phyloP scores from a whole-genome alignment of 179 eudicot genomes.

The Silene coronaria region DNA sequence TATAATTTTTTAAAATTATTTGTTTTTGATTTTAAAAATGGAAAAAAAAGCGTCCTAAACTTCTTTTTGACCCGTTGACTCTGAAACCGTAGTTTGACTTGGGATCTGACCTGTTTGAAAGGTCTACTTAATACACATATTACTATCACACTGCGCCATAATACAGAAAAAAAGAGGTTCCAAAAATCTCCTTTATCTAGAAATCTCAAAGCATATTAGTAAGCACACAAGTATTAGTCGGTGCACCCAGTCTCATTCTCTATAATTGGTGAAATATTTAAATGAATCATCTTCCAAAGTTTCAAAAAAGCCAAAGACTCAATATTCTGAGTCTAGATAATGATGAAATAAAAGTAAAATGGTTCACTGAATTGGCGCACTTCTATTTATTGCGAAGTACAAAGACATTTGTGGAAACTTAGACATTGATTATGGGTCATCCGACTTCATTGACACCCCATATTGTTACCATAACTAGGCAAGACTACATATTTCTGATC shows the following conservation, averaged over 20 bases:
- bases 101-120: too few species aligned
- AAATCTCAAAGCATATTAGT: background rate
- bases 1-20: too few species aligned
- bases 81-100: too few species aligned
- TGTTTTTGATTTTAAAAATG: too few species aligned
- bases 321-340: background rate
- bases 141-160: background rate
- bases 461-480: background rate
- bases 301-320: background rate
- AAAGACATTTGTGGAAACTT: too few species aligned
- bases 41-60: too few species aligned
- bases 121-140: too few species aligned
- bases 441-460: background rate
- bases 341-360: slow-evolving; percentile 36
- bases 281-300: background rate
- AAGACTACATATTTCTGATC: too few species aligned
- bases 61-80: too few species aligned
- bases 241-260: background rate
- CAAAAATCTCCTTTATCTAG: background rate
- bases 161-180: background rate
- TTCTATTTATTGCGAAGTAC: background rate
- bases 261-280: background rate
- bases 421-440: too few species aligned
- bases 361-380: background rate
- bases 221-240: background rate